These are phyloP conservation scores for Scenedesmus sp. DNA, from an alignment of 163 green algal species.

Conservation along the genomic window DNA sequence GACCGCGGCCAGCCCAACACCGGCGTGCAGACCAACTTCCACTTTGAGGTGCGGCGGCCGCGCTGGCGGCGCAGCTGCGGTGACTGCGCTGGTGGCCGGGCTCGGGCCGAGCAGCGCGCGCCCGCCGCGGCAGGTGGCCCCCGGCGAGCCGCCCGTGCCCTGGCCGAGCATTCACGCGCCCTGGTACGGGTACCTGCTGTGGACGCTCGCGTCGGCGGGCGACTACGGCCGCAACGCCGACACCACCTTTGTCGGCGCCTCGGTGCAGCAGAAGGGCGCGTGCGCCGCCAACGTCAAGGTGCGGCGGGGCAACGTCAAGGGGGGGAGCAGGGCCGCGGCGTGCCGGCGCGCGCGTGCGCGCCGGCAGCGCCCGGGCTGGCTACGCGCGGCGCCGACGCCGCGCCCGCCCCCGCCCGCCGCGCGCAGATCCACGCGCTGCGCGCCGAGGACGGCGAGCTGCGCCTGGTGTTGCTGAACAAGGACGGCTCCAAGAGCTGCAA, in stretches of 20 bases:
- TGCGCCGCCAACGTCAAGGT: constrained; percentile 47
- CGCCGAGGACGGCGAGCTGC: constrained; percentile 9
- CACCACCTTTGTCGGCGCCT: background rate
- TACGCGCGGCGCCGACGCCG: too few species aligned
- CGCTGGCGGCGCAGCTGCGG: background rate
- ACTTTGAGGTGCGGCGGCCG: background rate
- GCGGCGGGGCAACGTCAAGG: too few species aligned
- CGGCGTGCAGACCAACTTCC: constrained; percentile 47
- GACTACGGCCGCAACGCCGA: background rate
- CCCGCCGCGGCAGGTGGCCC: constrained; percentile 1
- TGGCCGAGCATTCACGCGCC: constrained; percentile 38
- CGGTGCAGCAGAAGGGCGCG: background rate
- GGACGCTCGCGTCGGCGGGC: background rate
- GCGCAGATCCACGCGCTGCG: constrained; percentile 21
- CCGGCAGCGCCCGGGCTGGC: too few species aligned
- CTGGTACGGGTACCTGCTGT: constrained; percentile 43
- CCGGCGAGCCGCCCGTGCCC: background rate
- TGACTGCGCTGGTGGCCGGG: background rate
- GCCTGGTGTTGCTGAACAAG: constrained; percentile 43
- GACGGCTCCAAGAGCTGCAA: too few species aligned
- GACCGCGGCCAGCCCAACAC: constrained; percentile 27
- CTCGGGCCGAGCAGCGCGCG: background rate
- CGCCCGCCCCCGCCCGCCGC: too few species aligned
- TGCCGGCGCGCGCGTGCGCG: too few species aligned
- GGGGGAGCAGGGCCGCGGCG: background rate